phyloP scores from a whole-genome alignment of 768 basidiomycete species.

The Kwoniella botswanensis region DNA sequence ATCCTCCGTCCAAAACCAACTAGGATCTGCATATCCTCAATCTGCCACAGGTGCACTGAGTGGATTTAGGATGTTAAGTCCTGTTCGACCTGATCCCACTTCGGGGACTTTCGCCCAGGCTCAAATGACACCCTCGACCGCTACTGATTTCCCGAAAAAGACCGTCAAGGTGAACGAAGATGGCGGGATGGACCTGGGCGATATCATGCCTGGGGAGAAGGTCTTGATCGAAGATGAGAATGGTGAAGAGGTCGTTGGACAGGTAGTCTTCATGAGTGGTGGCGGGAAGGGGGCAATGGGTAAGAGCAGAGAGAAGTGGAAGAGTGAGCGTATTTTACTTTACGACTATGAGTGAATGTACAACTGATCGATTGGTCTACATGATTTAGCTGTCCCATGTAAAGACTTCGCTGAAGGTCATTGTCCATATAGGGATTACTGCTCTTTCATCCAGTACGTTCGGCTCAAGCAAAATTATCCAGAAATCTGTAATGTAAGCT shows the following conservation, averaged over 20 bases:
- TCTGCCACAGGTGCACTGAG: background rate
- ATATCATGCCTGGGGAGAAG: conserved; percentile 37
- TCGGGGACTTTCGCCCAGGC: conserved; percentile 49
- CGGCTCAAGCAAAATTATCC: background rate
- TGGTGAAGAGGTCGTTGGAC: conserved; percentile 44
- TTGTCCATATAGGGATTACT: conserved; percentile 57
- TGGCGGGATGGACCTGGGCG: conserved; percentile 16
- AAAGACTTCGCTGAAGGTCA: conserved; percentile 53
- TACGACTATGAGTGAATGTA: background rate
- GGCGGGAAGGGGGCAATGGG: conserved; percentile 55
- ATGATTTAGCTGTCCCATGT: conserved; percentile 49
- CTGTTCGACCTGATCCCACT: conserved; percentile 32
- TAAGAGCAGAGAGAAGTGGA: conserved; percentile 51
- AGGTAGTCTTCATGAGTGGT: conserved; percentile 55
- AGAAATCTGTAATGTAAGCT: no score
- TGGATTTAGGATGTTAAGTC: conserved; percentile 6
- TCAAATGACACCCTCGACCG: conserved; percentile 27
- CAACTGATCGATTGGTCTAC: no score
- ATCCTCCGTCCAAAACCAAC: conserved; percentile 6
- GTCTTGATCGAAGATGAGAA: conserved; percentile 37
- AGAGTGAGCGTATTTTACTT: conserved; percentile 41
- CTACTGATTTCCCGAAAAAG: background rate
- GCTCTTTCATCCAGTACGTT: conserved; percentile 57
- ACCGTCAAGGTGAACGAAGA: conserved; percentile 20
- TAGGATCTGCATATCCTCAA: background rate